Evolutionary conservation across 306 rosid species (phyloP).

Genomic region (Castanea sativa): DNA sequence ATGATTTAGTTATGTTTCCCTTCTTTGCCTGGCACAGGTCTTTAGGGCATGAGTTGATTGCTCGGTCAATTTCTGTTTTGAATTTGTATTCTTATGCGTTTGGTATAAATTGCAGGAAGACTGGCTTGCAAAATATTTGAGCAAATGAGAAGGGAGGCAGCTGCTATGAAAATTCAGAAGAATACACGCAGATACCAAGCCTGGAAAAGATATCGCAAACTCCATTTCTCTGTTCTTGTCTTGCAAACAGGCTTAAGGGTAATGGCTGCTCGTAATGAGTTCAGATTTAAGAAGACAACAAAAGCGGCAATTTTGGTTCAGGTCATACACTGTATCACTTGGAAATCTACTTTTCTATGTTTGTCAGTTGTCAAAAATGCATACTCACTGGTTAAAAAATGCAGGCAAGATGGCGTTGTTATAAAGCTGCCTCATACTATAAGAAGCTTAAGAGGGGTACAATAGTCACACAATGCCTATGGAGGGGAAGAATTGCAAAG

Average conservation of each 20-base stretch:
- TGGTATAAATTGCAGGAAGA: slow-evolving; percentile 58
- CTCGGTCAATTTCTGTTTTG: slow-evolving; percentile 24
- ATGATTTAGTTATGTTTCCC: not conserved
- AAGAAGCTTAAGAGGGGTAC: slow-evolving; percentile 84
- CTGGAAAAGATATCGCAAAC: slow-evolving; percentile 52
- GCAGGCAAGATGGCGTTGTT: slow-evolving; percentile 92
- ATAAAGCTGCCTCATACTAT: slow-evolving; percentile 61
- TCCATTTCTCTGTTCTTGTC: slow-evolving; percentile 58
- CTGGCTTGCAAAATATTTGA: slow-evolving; percentile 76
- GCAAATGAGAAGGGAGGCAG: slow-evolving; percentile 64
- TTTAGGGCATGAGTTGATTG: slow-evolving; percentile 20
- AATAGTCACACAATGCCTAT: slow-evolving; percentile 67
- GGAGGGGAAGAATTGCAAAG: slow-evolving; percentile 77
- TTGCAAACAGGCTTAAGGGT: slow-evolving; percentile 90
- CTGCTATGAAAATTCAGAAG: slow-evolving; percentile 83
- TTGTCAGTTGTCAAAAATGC: slow-evolving; percentile 11
- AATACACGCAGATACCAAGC: slow-evolving; percentile 57
- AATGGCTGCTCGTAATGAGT: slow-evolving; percentile 74
- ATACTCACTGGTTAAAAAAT: slow-evolving; percentile 19
- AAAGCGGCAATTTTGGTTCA: slow-evolving; percentile 77
- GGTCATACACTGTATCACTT: slow-evolving; percentile 44
- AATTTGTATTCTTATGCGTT: slow-evolving; percentile 17
- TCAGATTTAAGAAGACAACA: slow-evolving; percentile 60
- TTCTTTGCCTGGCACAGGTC: not conserved
- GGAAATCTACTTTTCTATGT: slow-evolving; percentile 1